Base-by-base conservation (phyloP, 495 filamentous ascomycete genomes). In the Podospora anserina region DNA sequence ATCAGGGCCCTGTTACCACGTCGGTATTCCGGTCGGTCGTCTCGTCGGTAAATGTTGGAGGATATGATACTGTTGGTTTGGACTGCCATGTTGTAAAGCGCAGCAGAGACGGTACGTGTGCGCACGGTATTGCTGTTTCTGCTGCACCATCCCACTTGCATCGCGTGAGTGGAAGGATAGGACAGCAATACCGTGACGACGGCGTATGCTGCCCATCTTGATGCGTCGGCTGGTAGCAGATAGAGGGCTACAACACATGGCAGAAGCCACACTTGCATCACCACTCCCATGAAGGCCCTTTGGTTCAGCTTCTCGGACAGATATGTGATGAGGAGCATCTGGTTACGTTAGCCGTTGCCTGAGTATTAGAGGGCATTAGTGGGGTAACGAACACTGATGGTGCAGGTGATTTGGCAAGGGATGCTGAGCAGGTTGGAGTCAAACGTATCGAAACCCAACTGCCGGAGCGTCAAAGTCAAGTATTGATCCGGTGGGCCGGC, bases 21-120 rank as follows among this genome's bases (percentile, higher is more conserved):
- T 23, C 84, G 84, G 68, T 93, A 85, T 78, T 56, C 74, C 90
- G 91, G 11, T 91, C 89, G 54, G 78, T 82, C 90, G 90, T 93
- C 78, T 70, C 64, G 68, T 57, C 67, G 65, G 64, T 76, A 76
- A 58, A 67, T 75, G 69, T 76, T 73, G 63, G 68, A 44, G 32
- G 60, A 54, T 18, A 61, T 70, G 59, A 68, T 72, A 23, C 56
- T 74, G 44, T 65, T 58, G 0, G 59, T 27, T 30, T 76, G 74
- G 0, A 74, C 70, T 0, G 63, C 44, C 86, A 83, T 66, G 89
- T 88, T 65, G 80, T 88, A 68, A 77, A 83, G 4, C 78, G 84
- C 84, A 0, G 87, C 87, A 2, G 85, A 84, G 4, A 92, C 90
- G 19, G 89, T 88, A 1, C 90, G 75, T 0, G 90, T 90, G 2